Evolutionary conservation across 1,284 basidiomycete genomes (phyloP).

Genomic region (Boletus calvinii): DNA sequence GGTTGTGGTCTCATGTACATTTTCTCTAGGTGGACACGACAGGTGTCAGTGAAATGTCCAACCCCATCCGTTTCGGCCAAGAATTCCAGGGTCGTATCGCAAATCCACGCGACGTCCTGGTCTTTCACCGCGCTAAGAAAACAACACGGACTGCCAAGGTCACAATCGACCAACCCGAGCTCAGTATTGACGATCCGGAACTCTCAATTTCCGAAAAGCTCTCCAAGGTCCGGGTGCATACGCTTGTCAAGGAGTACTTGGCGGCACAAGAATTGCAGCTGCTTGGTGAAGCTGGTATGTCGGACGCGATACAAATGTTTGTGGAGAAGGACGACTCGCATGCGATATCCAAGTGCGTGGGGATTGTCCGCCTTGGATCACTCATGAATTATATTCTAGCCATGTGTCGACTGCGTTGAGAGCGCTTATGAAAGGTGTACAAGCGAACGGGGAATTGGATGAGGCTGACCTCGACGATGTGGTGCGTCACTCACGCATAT

Average conservation of each 20-base stretch:
- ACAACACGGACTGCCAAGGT: slow-evolving; percentile 45
- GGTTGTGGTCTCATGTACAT: background rate
- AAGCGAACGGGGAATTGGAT: slow-evolving; percentile 61
- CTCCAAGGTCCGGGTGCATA: slow-evolving; percentile 67
- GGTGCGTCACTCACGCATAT: slow-evolving; percentile 41
- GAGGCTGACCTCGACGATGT: slow-evolving; percentile 76
- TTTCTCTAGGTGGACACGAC: slow-evolving; percentile 80
- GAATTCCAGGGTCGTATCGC: slow-evolving; percentile 91
- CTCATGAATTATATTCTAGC: slow-evolving; percentile 38
- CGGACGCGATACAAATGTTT: slow-evolving; percentile 88
- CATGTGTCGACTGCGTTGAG: slow-evolving; percentile 70
- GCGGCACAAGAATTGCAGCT: slow-evolving; percentile 87
- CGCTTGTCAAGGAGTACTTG: slow-evolving; percentile 86
- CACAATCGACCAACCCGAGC: slow-evolving; percentile 64
- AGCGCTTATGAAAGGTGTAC: slow-evolving; percentile 62
- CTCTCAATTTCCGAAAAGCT: slow-evolving; percentile 66
- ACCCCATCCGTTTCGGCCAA: slow-evolving; percentile 95
- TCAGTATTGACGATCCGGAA: slow-evolving; percentile 74
- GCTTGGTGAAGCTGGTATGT: slow-evolving; percentile 83
- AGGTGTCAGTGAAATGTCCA: slow-evolving; percentile 85
- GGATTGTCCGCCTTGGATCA: background rate
- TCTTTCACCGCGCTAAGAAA: slow-evolving; percentile 86
- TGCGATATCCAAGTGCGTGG: slow-evolving; percentile 79
- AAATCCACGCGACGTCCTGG: slow-evolving; percentile 90
- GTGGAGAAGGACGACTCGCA: slow-evolving; percentile 95